A percentile compares a stretch with the other conserved stretches of the same genome.
Conservation (phyloP, 139 green algal genomes). For the Haematococcus lacustris region DNA sequence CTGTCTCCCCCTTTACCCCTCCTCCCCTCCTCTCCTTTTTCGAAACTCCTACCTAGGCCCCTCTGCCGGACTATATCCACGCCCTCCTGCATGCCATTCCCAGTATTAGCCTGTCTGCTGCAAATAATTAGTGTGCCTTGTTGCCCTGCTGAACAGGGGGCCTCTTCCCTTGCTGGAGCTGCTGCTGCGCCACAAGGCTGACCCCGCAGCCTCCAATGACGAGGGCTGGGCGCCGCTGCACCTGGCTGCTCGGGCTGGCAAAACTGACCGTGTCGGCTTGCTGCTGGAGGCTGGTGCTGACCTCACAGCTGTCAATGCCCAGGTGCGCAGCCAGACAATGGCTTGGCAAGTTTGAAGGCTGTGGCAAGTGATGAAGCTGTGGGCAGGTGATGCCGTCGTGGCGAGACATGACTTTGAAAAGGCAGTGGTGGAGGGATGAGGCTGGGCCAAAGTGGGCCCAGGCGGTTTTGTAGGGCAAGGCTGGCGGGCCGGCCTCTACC, state of each 20-base stretch:
- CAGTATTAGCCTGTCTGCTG: neutral
- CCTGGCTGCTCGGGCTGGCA: constrained; percentile 36
- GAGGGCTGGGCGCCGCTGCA: constrained; percentile 59
- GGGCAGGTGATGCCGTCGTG: no score
- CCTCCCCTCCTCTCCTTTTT: no score
- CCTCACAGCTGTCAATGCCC: constrained; percentile 20
- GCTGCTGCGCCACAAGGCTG: constrained; percentile 30
- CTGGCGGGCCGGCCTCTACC: no score
- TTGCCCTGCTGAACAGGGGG: constrained; percentile 10
- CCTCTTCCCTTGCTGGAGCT: constrained; percentile 6
- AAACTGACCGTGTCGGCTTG: constrained; percentile 21
- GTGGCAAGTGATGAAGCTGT: neutral
- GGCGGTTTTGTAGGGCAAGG: neutral
- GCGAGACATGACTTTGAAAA: no score
- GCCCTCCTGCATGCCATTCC: neutral
- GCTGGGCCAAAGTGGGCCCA: no score
- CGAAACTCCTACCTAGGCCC: no score
- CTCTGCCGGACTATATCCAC: neutral
- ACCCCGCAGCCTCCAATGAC: constrained; percentile 11
- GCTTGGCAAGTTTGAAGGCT: neutral
- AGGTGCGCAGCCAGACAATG: constrained; percentile 4
- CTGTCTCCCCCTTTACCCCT: no score
- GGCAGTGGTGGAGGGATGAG: no score
- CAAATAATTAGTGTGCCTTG: no score
- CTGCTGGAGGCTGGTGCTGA: constrained; percentile 43